These are phyloP conservation scores for Mitosporidium daphniae DNA, from an alignment of 371 early-diverging fungal genomes.

Conservation along the genomic window DNA sequence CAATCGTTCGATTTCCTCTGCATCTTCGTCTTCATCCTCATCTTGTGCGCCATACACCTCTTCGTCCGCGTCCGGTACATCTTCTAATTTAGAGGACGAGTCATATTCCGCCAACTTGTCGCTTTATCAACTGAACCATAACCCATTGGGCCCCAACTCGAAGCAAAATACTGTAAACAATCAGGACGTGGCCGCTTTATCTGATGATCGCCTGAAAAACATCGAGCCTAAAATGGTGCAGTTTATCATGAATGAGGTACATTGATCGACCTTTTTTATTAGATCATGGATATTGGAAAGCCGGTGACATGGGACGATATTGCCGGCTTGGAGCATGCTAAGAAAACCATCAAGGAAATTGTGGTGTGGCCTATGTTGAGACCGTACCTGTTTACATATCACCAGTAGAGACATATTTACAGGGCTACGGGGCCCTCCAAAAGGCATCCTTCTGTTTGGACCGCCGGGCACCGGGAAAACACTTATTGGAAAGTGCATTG, in stretches of 20 bases:
- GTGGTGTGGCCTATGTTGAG: conserved; percentile 41
- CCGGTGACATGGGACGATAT: conserved; percentile 35
- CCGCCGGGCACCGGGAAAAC: conserved; percentile 63
- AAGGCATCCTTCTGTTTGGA: conserved; percentile 40
- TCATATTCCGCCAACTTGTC: no score
- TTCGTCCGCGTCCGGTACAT: no score
- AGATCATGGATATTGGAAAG: background rate
- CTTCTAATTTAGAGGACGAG: no score
- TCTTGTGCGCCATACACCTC: no score
- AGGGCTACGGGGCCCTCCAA: conserved; percentile 41
- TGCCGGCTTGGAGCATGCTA: conserved; percentile 51
- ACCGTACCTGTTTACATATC: conserved; percentile 13
- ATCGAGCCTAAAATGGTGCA: conserved; percentile 38
- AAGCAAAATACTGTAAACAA: no score
- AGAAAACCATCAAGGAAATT: conserved; percentile 33
- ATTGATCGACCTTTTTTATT: background rate
- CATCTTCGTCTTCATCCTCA: no score
- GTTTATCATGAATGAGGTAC: conserved; percentile 22
- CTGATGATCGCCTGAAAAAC: conserved; percentile 21
- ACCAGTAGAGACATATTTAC: conserved; percentile 23
- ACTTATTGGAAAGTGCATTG: conserved; percentile 59
- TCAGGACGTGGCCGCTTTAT: no score
- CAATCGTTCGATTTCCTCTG: no score
- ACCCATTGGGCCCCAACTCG: no score
- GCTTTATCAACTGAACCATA: no score